phyloP scores from a whole-genome alignment of 108 stramenopile species.

The Pseudonitzschia delicatissima region DNA sequence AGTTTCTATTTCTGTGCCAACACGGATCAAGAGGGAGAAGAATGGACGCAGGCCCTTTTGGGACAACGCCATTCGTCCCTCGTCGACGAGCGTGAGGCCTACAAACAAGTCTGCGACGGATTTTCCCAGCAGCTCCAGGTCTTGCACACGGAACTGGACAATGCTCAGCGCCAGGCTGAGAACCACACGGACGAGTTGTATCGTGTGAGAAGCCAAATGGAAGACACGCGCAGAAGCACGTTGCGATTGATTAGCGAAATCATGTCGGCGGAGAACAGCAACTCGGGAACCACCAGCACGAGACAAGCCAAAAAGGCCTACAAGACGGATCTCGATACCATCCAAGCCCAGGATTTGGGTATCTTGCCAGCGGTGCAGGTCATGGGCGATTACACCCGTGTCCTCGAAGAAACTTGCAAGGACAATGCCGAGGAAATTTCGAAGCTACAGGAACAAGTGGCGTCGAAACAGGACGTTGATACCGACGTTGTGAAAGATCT shows the following conservation, averaged over 20 bases:
- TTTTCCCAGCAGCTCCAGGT: slow-evolving; percentile 79
- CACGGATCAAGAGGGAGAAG: slow-evolving; percentile 60
- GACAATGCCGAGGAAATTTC: slow-evolving; percentile 46
- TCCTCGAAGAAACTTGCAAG: slow-evolving; percentile 41
- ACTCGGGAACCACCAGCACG: neutral
- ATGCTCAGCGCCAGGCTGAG: slow-evolving; percentile 50
- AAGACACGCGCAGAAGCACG: slow-evolving; percentile 63
- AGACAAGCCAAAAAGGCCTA: slow-evolving; percentile 41
- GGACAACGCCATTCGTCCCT: slow-evolving; percentile 76
- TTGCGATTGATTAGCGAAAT: slow-evolving; percentile 60
- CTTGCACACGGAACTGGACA: slow-evolving; percentile 69
- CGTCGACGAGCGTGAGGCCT: slow-evolving; percentile 85
- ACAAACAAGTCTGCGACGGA: slow-evolving; percentile 84
- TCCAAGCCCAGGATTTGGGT: slow-evolving; percentile 52
- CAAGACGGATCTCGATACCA: slow-evolving; percentile 59
- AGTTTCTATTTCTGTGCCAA: slow-evolving; percentile 85
- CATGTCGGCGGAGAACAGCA: slow-evolving; percentile 20
- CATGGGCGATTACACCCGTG: slow-evolving; percentile 46
- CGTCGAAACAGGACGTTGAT: slow-evolving; percentile 55
- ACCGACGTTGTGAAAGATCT: slow-evolving; percentile 50
- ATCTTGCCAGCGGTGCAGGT: slow-evolving; percentile 46
- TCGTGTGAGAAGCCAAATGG: slow-evolving; percentile 54
- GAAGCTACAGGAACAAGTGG: slow-evolving; percentile 50
- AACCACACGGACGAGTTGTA: slow-evolving; percentile 72
- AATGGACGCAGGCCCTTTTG: slow-evolving; percentile 80